A percentile compares a stretch with the other conserved stretches of the same genome.
Evolutionary conservation across 495 filamentous ascomycete genomes (phyloP).

Genomic region (Tuber calosporum): DNA sequence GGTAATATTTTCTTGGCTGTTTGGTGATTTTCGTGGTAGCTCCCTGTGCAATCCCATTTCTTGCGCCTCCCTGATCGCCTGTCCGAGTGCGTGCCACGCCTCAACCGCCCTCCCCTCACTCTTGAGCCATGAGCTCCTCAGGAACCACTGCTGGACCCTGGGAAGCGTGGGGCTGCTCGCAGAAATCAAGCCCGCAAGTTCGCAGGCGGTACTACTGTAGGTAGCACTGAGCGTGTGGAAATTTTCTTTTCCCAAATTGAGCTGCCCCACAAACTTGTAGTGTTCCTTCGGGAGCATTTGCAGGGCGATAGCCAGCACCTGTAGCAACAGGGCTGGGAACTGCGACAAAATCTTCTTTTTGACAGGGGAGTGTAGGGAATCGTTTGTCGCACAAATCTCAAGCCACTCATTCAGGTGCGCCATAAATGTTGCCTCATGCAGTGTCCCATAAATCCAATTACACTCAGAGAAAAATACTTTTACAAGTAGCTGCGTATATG

Average conservation of each 20-base stretch:
- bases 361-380: conserved; percentile 10
- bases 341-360: conserved; percentile 35
- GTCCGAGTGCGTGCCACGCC: conserved; percentile 55
- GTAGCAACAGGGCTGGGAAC: conserved; percentile 55
- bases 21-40: conserved; percentile 21
- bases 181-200: conserved; percentile 51
- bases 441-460: conserved; percentile 54
- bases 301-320: conserved; percentile 51
- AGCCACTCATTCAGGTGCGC: conserved; percentile 50
- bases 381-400: conserved; percentile 24
- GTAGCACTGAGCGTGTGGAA: conserved; percentile 54
- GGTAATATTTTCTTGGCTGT: conserved; percentile 31
- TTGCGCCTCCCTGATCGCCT: conserved; percentile 55
- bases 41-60: conserved; percentile 57
- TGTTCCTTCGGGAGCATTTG: conserved; percentile 49
- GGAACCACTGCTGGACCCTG: conserved; percentile 53
- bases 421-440: conserved; percentile 51
- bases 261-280: conserved; percentile 47
- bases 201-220: conserved; percentile 53
- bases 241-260: conserved; percentile 55
- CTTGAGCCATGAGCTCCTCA: conserved; percentile 45
- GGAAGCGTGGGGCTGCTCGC: conserved; percentile 52
- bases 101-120: conserved; percentile 43
- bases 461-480: conserved; percentile 52
- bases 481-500: conserved; percentile 51